Base-by-base conservation (phyloP, 75 land plant genomes). In the Pinus tabuliformis region DNA sequence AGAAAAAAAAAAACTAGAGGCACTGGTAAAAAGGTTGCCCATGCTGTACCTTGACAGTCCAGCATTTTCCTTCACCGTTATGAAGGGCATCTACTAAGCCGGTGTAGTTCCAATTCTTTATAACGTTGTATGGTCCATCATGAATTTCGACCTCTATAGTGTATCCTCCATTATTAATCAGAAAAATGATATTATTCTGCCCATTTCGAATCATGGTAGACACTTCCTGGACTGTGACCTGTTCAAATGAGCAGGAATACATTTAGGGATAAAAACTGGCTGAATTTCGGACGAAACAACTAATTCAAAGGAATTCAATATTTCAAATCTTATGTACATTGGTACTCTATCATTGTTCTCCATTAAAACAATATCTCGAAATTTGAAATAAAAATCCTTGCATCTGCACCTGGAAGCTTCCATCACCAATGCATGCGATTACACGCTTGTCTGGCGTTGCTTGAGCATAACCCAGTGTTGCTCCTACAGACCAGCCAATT, bases 401-500 rank as follows among this genome's bases (percentile, higher is more conserved):
- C 54, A 49, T 49, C 11, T 49, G 89, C 92, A 86, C 89, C 80
- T 93, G 93, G 60, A 86, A 86, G 30, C 87, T 86, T 56, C 89
- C 89, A 73, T 87, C 89, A 62, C 89, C 89, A 63, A 87, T 87
- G 73, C 89, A 87, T 12, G 87, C 77, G 39, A 85, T 85, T 17
- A 85, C 83, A 36, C 87, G 83, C 70, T 68, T 85, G 9, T 81
- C 61, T 64, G 75, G 84, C 17, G 24, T 39, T 21, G 83, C 75
- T 74, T 85, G 87, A 14, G 87, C 78, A 74, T 81, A 84, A 20
- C 89, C 89, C 20, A 87, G 57, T 59, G 79, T 65, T 9, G 89
- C 89, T 21, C 89, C 89, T 49, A 87, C 89, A 52, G 88, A 84
- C 89, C 89, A 87, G 57, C 89, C 89, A 57, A 87, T 87, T 24